Evolutionary conservation across 768 basidiomycete species (phyloP).

Genomic region (Tricholoma hemisulphureum): DNA sequence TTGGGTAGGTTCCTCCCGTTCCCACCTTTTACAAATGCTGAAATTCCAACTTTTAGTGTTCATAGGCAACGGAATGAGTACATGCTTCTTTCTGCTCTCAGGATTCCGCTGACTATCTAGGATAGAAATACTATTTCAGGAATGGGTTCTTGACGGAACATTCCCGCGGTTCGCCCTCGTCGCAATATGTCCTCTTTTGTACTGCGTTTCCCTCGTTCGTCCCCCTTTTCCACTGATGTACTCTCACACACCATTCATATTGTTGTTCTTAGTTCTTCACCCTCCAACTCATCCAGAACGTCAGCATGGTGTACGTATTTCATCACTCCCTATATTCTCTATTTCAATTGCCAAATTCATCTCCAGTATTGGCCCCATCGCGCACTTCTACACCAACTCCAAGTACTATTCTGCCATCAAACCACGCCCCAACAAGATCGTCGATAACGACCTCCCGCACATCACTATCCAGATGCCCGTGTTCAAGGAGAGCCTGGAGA

Average conservation of each 20-base stretch:
- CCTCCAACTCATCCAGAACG: slow-evolving; percentile 66
- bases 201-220: slow-evolving; percentile 66
- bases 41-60: slow-evolving; percentile 50
- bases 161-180: slow-evolving; percentile 64
- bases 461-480: slow-evolving; percentile 83
- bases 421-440: slow-evolving; percentile 46
- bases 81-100: slow-evolving; percentile 12
- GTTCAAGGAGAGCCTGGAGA: slow-evolving; percentile 74
- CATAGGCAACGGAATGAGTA: slow-evolving; percentile 60
- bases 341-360: background rate
- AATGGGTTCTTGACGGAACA: slow-evolving; percentile 61
- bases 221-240: background rate
- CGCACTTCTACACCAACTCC: slow-evolving; percentile 75
- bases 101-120: background rate
- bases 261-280: slow-evolving; percentile 69
- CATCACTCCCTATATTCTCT: slow-evolving; percentile 21
- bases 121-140: slow-evolving; percentile 52
- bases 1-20: slow-evolving; percentile 43
- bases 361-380: slow-evolving; percentile 68
- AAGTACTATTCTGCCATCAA: slow-evolving; percentile 73
- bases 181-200: slow-evolving; percentile 61
- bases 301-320: slow-evolving; percentile 57
- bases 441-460: slow-evolving; percentile 65
- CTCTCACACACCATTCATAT: slow-evolving; percentile 24
- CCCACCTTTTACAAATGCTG: slow-evolving; percentile 28